Base-by-base conservation (phyloP, 2,329 filamentous ascomycete genomes). In the Xylariaceae sp. region DNA sequence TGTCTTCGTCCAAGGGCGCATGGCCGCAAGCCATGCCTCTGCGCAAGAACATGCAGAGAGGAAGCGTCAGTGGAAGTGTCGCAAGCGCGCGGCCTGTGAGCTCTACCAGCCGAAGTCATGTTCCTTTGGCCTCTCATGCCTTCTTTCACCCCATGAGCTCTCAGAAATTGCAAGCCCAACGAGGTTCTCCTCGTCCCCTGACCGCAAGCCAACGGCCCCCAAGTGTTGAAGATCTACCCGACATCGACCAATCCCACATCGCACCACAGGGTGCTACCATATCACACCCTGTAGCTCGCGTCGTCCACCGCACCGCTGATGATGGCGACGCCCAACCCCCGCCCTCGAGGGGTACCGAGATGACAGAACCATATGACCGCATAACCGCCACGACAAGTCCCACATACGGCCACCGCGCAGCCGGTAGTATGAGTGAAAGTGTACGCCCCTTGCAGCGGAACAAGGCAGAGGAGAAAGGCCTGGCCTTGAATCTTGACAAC, bases 111-210 rank as follows among this genome's bases (percentile, higher is more conserved):
- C 79, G 84, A 57, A 93, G 87, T 32, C 93, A 98, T 71, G 89
- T 95, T 16, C 90, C 93, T 2, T 71, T 98, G 39, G 85, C 89
- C 3, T 89, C 89, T 13, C 86, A 91, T 58, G 91, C 88, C 40
- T 97, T 98, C 69, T 95, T 95, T 61, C 85, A 85, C 17, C 93
- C 93, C 30, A 95, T 98, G 89, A 97, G 90, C 67, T 95, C 91
- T 18, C 89, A 95, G 63, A 85, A 89, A 62, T 72, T 97, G 38
- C 91, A 97, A 66, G 89, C 89, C 41, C 93, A 97, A 65, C 77
- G 91, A 62, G 82, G 83, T 49, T 79, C 65, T 8, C 59, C 68
- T 29, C 68, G 74, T 17, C 68, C 72, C 4, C 52, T 63, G 12
- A 70, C 66, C 17, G 61, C 66, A 52, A 62, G 59, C 41, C 67